Conservation (phyloP, 805 yeast genomes). For the Ogataea pilisensis region DNA sequence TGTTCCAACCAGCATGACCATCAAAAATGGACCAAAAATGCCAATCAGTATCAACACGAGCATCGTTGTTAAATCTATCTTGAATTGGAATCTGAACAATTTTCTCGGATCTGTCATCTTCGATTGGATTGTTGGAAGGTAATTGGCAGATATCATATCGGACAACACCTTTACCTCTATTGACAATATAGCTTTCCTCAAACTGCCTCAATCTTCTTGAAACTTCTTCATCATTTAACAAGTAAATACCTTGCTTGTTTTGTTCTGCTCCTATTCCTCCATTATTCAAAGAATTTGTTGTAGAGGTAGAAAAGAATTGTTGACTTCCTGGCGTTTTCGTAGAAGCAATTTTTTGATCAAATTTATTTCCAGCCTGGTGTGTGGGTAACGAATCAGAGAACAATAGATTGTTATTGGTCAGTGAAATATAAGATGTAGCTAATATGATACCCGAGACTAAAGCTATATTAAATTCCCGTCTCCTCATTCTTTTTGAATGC, state of each 20-base stretch:
- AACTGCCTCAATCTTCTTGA: constrained; percentile 59
- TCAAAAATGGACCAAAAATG: constrained; percentile 95
- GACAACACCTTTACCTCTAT: constrained; percentile 81
- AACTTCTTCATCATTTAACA: constrained; percentile 68
- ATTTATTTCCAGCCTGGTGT: constrained; percentile 7
- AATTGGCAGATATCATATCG: constrained; percentile 88
- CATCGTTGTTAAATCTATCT: constrained; percentile 48
- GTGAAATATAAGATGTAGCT: constrained; percentile 31
- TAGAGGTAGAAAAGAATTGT: constrained; percentile 37
- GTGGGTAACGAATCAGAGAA: constrained; percentile 28
- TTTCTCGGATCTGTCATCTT: constrained; percentile 87
- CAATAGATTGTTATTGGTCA: constrained; percentile 23
- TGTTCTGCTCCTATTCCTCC: constrained; percentile 35
- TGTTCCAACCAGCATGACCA: constrained; percentile 97
- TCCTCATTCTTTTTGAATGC: constrained; percentile 23
- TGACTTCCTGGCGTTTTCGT: constrained; percentile 8
- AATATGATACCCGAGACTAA: constrained; percentile 31
- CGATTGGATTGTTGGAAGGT: constrained; percentile 89
- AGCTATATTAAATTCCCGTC: constrained; percentile 28
- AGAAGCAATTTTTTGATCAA: constrained; percentile 10
- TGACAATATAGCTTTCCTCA: constrained; percentile 78
- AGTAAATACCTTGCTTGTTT: constrained; percentile 50
- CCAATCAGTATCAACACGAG: constrained; percentile 60
- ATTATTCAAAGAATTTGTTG: constrained; percentile 36
- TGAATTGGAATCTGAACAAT: constrained; percentile 71